These are phyloP conservation scores for Wickerhamomyces ciferrii DNA, from an alignment of 805 yeast species.

Conservation along the genomic window DNA sequence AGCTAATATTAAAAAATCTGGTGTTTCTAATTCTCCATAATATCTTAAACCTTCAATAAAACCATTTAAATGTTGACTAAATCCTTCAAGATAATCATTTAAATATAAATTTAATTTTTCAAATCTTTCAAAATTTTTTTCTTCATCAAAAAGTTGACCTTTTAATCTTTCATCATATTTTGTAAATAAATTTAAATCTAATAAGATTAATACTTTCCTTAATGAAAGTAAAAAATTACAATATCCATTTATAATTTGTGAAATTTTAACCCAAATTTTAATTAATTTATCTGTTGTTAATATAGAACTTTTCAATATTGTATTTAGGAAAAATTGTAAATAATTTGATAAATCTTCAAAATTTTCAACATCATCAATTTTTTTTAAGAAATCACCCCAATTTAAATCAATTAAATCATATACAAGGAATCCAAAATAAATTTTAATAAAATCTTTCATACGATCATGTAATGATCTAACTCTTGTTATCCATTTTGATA, in stretches of 20 bases:
- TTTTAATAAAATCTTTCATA: conserved; percentile 47
- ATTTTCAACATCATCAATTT: conserved; percentile 24
- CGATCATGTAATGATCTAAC: conserved; percentile 48
- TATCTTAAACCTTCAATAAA: conserved; percentile 39
- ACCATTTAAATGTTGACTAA: conserved; percentile 38
- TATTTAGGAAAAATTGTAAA: conserved; percentile 55
- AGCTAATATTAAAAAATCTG: conserved; percentile 35
- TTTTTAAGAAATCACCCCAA: conserved; percentile 35
- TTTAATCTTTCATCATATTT: conserved; percentile 31
- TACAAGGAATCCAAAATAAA: conserved; percentile 49
- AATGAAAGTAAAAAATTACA: conserved; percentile 46
- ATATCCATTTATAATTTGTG: conserved; percentile 42
- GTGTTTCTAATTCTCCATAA: conserved; percentile 46
- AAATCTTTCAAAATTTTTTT: conserved; percentile 34
- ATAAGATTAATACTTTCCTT: conserved; percentile 46
- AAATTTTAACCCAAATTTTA: conserved; percentile 36
- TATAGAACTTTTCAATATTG: conserved; percentile 60
- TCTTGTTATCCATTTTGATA: conserved; percentile 49
- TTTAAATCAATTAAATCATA: conserved; percentile 55
- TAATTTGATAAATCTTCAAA: conserved; percentile 39
- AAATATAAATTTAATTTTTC: conserved; percentile 35
- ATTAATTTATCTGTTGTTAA: conserved; percentile 55
- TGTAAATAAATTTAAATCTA: conserved; percentile 39
- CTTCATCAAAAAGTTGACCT: conserved; percentile 32
- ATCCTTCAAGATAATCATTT: conserved; percentile 37